A percentile compares a stretch with the other conserved stretches of the same genome.
Conservation (phyloP, 2,329 filamentous ascomycete species). For the Ophiostoma ips region DNA sequence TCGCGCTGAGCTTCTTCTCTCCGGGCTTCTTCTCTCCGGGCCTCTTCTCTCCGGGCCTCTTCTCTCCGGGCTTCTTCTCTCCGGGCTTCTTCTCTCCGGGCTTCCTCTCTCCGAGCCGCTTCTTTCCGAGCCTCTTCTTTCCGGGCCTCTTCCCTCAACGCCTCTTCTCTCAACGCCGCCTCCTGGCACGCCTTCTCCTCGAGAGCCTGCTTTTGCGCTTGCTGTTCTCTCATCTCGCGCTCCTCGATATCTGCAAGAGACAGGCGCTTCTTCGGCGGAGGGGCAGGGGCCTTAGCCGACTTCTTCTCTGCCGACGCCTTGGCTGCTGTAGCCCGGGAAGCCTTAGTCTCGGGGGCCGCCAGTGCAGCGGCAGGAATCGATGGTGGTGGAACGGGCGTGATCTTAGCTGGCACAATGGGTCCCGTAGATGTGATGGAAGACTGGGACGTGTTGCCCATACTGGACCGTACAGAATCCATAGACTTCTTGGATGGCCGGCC, state of each 20-base stretch:
- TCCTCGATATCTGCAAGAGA: background rate
- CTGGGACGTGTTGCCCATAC: background rate
- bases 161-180: background rate
- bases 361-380: background rate
- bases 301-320: background rate
- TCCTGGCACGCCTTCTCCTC: background rate
- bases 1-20: background rate
- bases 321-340: background rate
- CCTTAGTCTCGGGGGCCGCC: background rate
- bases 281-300: background rate
- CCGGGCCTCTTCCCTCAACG: slow-evolving; percentile 16
- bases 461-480: slow-evolving; percentile 6
- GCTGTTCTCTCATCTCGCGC: background rate
- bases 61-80: background rate
- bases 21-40: background rate
- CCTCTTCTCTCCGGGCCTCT: background rate
- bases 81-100: background rate
- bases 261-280: background rate
- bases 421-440: background rate
- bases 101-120: background rate
- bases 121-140: background rate
- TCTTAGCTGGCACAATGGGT: background rate
- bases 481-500: slow-evolving; percentile 22
- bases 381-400: slow-evolving; percentile 6
- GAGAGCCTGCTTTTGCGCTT: background rate